Evolutionary conservation across 1,284 basidiomycete genomes (phyloP).

Genomic region (Neolentinus lepideus): DNA sequence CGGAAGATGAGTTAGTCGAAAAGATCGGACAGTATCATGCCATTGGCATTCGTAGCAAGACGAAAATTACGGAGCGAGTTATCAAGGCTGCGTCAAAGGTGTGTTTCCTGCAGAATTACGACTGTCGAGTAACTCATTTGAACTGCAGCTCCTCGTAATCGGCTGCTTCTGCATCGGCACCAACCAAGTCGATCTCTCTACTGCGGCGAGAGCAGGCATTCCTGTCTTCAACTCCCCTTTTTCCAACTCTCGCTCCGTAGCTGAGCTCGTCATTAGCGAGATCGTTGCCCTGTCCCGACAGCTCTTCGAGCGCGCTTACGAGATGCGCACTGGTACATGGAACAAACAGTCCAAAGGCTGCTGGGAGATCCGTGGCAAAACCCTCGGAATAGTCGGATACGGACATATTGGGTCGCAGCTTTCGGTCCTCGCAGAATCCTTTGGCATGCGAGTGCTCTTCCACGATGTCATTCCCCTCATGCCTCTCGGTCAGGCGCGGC

Average conservation of each 20-base stretch:
- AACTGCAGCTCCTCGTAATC: slow-evolving; percentile 79
- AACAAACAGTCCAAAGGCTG: slow-evolving; percentile 99
- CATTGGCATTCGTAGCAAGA: slow-evolving; percentile 96
- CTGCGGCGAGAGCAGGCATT: slow-evolving; percentile 85
- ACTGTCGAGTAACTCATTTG: slow-evolving; percentile 7
- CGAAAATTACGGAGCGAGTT: slow-evolving; percentile 88
- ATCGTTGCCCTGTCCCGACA: slow-evolving; percentile 94
- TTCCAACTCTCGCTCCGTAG: slow-evolving; percentile 98
- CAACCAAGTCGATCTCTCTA: slow-evolving; percentile 92
- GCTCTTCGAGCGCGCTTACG: slow-evolving; percentile 82
- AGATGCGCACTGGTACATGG: slow-evolving; percentile 90
- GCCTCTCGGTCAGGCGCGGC: slow-evolving; percentile 92
- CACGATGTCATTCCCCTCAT: slow-evolving; percentile 96
- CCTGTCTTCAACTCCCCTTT: slow-evolving; percentile 99
- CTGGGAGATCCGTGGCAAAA: slow-evolving; percentile 98
- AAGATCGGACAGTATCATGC: slow-evolving; percentile 90
- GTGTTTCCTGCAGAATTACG: slow-evolving; percentile 12
- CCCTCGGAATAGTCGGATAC: slow-evolving; percentile 96
- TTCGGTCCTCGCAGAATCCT: slow-evolving; percentile 93
- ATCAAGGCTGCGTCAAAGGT: slow-evolving; percentile 83
- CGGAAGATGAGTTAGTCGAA: slow-evolving; percentile 87
- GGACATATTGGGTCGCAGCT: slow-evolving; percentile 98
- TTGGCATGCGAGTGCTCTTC: slow-evolving; percentile 96
- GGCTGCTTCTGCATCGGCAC: slow-evolving; percentile 99
- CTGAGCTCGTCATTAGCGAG: slow-evolving; percentile 96